Evolutionary conservation across 208 protist species (phyloP).

Genomic region (Leishmania arabica): DNA sequence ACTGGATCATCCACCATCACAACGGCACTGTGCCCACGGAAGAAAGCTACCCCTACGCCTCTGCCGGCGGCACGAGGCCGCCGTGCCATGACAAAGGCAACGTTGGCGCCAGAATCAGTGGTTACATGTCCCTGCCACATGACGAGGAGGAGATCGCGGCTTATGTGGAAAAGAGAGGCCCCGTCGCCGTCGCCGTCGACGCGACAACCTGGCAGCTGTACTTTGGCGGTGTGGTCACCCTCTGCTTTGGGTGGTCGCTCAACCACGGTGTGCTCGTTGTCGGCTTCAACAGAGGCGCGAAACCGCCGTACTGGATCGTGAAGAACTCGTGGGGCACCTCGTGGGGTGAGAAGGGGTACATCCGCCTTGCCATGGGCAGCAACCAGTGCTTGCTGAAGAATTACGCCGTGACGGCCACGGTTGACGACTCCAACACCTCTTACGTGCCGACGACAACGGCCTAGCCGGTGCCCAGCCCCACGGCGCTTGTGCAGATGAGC

Average conservation of each 20-base stretch:
- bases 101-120: conserved; percentile 73
- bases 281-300: conserved; percentile 69
- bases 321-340: conserved; percentile 90
- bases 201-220: conserved; percentile 82
- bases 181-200: conserved; percentile 93
- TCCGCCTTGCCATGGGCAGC: conserved; percentile 80
- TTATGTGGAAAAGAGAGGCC: conserved; percentile 76
- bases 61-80: conserved; percentile 35
- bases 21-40: conserved; percentile 78
- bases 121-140: conserved; percentile 62
- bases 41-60: conserved; percentile 88
- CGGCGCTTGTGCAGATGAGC: conserved; percentile 31
- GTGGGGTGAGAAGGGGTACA: conserved; percentile 93
- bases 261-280: conserved; percentile 93
- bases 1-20: conserved; percentile 77
- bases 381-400: conserved; percentile 85
- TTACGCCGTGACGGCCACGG: conserved; percentile 51
- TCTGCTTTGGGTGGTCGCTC: conserved; percentile 62
- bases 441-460: conserved; percentile 18
- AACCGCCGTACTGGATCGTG: conserved; percentile 87
- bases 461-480: conserved; percentile 7
- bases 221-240: conserved; percentile 75
- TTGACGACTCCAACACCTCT: conserved; percentile 28
- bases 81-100: conserved; percentile 42
- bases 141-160: conserved; percentile 80